A percentile compares a stretch with the other conserved stretches of the same genome.
phyloP scores from a whole-genome alignment of 1,139 yeast species.

The Scheffersomyces stambukii region DNA sequence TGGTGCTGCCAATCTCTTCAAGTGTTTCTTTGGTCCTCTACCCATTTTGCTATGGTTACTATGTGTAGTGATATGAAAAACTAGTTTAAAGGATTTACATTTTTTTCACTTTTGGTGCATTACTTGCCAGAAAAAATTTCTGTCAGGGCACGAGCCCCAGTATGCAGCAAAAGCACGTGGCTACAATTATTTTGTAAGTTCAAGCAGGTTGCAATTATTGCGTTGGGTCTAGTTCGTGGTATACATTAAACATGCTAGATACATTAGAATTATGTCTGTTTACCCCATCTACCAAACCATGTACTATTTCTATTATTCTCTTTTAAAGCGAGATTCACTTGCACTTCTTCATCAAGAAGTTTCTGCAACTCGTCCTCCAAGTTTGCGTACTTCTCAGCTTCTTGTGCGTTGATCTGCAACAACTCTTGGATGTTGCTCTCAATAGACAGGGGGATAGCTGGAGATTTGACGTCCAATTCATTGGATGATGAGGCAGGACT shows the following conservation, averaged over 20 bases:
- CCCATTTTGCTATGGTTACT: constrained; percentile 14
- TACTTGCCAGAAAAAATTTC: neutral
- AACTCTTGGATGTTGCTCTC: constrained; percentile 48
- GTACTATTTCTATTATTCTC: constrained; percentile 12
- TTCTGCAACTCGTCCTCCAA: constrained; percentile 46
- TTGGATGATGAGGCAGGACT: constrained; percentile 12
- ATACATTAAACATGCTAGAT: no score
- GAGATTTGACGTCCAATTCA: constrained; percentile 1
- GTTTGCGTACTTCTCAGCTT: constrained; percentile 52
- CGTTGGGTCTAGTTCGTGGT: no score
- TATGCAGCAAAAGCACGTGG: neutral
- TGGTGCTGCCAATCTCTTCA: constrained; percentile 60
- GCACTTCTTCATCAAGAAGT: constrained; percentile 24
- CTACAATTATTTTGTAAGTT: neutral
- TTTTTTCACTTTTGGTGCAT: neutral
- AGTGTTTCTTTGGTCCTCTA: constrained; percentile 39
- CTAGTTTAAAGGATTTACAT: neutral
- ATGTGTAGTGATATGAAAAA: constrained; percentile 1
- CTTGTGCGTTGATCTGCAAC: constrained; percentile 47
- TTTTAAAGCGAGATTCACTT: constrained; percentile 26
- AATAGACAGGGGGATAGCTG: constrained; percentile 27
- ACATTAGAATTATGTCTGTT: no score
- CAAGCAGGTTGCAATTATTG: no score
- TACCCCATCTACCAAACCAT: constrained; percentile 37
- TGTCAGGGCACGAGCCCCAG: constrained; percentile 1